Percentiles rank a stretch among this genome's conserved stretches.
Conservation (phyloP, 306 rosid species). For the Cucurbita ficifolia region DNA sequence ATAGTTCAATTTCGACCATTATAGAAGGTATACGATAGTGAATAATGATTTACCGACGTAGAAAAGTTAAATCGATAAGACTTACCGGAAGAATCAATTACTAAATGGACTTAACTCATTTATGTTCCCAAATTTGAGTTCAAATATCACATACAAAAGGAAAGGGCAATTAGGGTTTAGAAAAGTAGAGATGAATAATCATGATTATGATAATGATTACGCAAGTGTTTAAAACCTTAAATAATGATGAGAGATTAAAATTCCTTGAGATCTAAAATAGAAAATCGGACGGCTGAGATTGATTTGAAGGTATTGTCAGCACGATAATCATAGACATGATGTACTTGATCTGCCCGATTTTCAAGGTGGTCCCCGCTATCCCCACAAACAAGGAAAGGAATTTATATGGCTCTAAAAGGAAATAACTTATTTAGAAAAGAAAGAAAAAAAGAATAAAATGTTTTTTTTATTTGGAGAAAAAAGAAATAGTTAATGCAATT, state of each 20-base stretch:
- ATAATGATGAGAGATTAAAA: neutral
- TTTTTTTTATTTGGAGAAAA: neutral
- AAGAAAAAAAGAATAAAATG: neutral
- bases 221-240: neutral
- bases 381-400: constrained; percentile 2
- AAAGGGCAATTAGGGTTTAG: neutral
- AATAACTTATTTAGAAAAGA: neutral
- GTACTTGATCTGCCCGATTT: neutral
- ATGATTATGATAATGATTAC: neutral
- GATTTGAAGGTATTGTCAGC: neutral
- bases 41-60: no score
- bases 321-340: neutral
- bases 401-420: neutral
- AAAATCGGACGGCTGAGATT: neutral
- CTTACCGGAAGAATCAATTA: no score
- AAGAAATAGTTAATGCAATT: neutral
- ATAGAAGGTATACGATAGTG: no score
- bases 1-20: no score
- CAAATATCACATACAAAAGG: no score
- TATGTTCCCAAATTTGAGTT: no score
- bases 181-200: neutral
- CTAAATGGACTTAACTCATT: no score
- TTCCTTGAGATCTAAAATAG: neutral
- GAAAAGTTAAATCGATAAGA: no score
- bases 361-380: neutral